These are phyloP conservation scores for Boletus barrowsii DNA, from an alignment of 768 basidiomycete species.

Conservation along the genomic window DNA sequence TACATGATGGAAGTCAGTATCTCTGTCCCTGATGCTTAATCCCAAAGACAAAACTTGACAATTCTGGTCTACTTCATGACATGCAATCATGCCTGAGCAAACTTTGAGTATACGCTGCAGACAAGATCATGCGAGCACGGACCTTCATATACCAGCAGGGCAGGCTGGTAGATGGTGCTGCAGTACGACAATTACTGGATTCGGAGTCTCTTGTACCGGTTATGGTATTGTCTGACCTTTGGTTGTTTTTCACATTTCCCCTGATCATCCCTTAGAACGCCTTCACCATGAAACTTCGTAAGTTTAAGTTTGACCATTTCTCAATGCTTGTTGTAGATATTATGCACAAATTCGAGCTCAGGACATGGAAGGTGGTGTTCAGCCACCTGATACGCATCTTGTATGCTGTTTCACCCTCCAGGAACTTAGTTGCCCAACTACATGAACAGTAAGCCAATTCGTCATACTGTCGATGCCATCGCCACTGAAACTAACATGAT, in stretches of 20 bases:
- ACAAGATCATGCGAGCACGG: neutral
- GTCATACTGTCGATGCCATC: neutral
- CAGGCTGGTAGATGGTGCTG: neutral
- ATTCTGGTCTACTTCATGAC: slow-evolving; percentile 12
- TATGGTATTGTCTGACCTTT: neutral
- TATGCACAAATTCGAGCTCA: slow-evolving; percentile 13
- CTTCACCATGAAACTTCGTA: slow-evolving; percentile 24
- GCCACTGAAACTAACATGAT: no score
- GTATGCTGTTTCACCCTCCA: neutral
- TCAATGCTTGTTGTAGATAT: slow-evolving; percentile 33
- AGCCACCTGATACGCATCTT: slow-evolving; percentile 36
- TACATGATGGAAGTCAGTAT: neutral
- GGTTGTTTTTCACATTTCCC: no score
- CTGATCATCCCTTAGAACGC: slow-evolving; percentile 26
- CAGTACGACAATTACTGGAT: neutral
- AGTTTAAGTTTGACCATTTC: slow-evolving; percentile 22
- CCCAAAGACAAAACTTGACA: neutral
- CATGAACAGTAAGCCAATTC: slow-evolving; percentile 17
- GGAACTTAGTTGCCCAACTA: slow-evolving; percentile 16
- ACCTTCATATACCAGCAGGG: neutral
- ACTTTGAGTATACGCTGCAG: neutral
- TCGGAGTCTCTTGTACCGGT: neutral
- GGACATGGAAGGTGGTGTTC: slow-evolving; percentile 37
- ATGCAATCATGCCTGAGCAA: neutral
- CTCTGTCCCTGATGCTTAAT: neutral